These are phyloP conservation scores for Adiantum capillusveneris DNA, from an alignment of 75 land plant genomes.

Conservation along the genomic window DNA sequence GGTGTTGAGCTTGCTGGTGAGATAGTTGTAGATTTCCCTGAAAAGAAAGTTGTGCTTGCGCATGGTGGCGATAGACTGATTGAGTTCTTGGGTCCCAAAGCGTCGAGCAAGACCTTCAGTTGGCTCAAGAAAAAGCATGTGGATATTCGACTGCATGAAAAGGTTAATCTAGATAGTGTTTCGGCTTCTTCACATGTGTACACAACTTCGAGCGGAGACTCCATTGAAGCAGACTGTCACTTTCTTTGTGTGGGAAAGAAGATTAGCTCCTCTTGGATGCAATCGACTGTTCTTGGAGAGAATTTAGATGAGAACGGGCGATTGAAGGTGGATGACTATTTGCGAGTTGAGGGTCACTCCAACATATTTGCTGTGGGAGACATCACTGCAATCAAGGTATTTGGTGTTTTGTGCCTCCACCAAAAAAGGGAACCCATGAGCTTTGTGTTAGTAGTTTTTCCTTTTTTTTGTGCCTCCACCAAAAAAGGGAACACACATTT, in stretches of 20 bases:
- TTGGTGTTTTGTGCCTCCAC: too few relatives aligned
- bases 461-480: too few relatives aligned
- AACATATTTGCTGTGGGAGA: constrained; percentile 78
- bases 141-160: constrained; percentile 57
- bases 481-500: too few relatives aligned
- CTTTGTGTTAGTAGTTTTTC: too few relatives aligned
- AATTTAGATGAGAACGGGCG: constrained; percentile 39
- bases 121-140: constrained; percentile 68
- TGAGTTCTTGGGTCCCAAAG: constrained; percentile 66
- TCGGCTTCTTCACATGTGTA: constrained; percentile 27
- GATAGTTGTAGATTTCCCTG: constrained; percentile 67
- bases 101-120: constrained; percentile 52
- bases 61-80: constrained; percentile 59
- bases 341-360: constrained; percentile 44
- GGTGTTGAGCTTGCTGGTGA: constrained; percentile 94
- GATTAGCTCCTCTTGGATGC: constrained; percentile 53
- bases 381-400: constrained; percentile 54
- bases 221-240: constrained; percentile 58
- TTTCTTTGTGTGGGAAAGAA: constrained; percentile 55
- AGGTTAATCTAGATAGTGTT: constrained; percentile 24
- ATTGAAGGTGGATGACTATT: constrained; percentile 48
- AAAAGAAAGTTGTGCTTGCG: constrained; percentile 66
- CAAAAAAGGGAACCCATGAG: too few relatives aligned
- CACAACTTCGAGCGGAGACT: constrained; percentile 43
- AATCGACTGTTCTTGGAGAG: constrained; percentile 29